Evolutionary conservation across 768 basidiomycete species (phyloP).

Genomic region (Rhodosporidiobolus sp.): DNA sequence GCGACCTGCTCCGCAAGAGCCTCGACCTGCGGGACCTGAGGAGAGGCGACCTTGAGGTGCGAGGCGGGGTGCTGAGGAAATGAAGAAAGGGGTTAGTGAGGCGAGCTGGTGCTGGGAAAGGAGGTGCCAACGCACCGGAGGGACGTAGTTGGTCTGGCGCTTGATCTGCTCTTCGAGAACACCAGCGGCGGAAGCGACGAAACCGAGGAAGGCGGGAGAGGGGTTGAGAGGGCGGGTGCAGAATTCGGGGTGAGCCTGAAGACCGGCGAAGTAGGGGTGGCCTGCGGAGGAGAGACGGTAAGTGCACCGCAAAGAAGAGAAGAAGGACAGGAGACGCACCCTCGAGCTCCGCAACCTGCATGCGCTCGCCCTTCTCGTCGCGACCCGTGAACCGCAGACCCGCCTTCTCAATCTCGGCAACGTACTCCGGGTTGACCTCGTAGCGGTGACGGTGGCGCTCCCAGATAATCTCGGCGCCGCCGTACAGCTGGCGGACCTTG

Average conservation of each 20-base stretch:
- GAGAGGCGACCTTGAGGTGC: constrained; percentile 32
- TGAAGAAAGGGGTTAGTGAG: not conserved
- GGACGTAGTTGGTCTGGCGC: constrained; percentile 55
- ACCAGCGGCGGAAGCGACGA: constrained; percentile 75
- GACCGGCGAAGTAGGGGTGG: constrained; percentile 87
- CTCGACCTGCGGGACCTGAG: constrained; percentile 18
- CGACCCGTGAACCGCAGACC: constrained; percentile 80
- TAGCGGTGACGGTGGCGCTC: constrained; percentile 94
- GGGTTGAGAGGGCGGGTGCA: constrained; percentile 97
- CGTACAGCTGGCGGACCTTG: constrained; percentile 74
- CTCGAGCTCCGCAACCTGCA: constrained; percentile 88
- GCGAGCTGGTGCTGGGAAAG: not conserved
- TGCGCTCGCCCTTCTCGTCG: constrained; percentile 92
- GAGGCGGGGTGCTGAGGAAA: constrained; percentile 27
- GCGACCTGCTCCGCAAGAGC: constrained; percentile 24
- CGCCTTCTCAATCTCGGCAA: constrained; percentile 64
- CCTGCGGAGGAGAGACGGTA: constrained; percentile 54
- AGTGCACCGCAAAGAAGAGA: not conserved
- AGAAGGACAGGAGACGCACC: constrained; percentile 54
- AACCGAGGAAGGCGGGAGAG: constrained; percentile 93
- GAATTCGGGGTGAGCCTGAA: constrained; percentile 98
- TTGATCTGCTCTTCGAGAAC: constrained; percentile 70
- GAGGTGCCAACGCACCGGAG: constrained; percentile 21
- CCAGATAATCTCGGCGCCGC: constrained; percentile 76
- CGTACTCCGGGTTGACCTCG: constrained; percentile 88